Evolutionary conservation across 176 grass and related monocot species (phyloP).

Genomic region (Leersia perrieri): DNA sequence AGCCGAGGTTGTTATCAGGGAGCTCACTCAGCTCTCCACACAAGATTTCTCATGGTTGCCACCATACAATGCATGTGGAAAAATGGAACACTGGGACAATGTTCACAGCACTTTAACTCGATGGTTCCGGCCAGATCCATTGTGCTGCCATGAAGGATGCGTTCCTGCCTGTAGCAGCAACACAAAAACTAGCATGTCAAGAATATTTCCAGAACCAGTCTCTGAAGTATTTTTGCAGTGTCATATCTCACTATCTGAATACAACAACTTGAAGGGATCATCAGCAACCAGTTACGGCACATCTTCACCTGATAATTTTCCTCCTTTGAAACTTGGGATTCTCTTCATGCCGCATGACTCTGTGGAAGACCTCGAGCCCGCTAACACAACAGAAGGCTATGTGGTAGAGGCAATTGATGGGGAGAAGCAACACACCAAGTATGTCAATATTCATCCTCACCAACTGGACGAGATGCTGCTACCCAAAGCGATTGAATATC

Average conservation of each 20-base stretch:
- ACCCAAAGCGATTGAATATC: background rate
- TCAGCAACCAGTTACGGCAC: background rate
- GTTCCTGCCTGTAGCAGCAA: background rate
- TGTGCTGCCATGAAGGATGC: background rate
- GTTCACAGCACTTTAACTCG: background rate
- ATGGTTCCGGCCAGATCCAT: background rate
- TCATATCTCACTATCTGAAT: background rate
- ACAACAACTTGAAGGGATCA: background rate
- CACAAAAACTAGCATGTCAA: background rate
- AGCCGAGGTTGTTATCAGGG: background rate
- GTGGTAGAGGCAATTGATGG: background rate
- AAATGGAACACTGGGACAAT: background rate
- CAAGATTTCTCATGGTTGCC: slow-evolving; percentile 5
- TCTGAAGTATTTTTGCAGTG: background rate
- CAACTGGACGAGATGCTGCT: slow-evolving; percentile 18
- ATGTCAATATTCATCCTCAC: background rate
- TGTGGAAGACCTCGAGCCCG: background rate
- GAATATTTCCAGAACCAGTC: background rate
- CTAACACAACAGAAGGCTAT: background rate
- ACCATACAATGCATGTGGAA: background rate
- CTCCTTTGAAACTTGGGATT: background rate
- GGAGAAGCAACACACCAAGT: background rate
- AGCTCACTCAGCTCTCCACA: background rate
- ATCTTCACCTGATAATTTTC: background rate
- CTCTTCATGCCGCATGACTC: background rate